Evolutionary conservation across 768 basidiomycete species (phyloP).

Genomic region (Lepiota brunneoincarnata): DNA sequence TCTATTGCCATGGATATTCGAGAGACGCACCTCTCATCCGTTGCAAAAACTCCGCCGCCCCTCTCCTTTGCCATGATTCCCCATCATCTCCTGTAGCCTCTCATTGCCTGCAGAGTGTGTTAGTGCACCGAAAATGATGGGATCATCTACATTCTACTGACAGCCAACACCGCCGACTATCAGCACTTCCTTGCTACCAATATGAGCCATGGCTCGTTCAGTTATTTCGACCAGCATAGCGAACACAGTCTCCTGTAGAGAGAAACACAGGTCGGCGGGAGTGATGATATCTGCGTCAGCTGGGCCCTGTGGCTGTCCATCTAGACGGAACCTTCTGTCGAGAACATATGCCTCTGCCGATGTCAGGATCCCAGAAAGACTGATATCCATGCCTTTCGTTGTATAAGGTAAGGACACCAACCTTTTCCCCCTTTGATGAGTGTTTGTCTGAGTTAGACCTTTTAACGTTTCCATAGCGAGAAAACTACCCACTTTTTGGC

Average conservation of each 20-base stretch:
- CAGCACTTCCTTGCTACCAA: slow-evolving; percentile 91
- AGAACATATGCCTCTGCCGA: slow-evolving; percentile 83
- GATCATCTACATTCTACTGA: slow-evolving; percentile 39
- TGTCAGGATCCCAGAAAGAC: slow-evolving; percentile 91
- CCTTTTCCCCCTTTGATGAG: slow-evolving; percentile 65
- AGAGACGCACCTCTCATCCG: slow-evolving; percentile 78
- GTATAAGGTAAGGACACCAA: slow-evolving; percentile 87
- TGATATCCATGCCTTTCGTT: slow-evolving; percentile 98
- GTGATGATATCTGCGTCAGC: slow-evolving; percentile 75
- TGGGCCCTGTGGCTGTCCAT: slow-evolving; percentile 32
- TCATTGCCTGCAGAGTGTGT: slow-evolving; percentile 65
- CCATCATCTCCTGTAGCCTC: slow-evolving; percentile 98
- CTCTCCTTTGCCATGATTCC: slow-evolving; percentile 92
- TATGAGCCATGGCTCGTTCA: slow-evolving; percentile 98
- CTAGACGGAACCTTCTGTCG: slow-evolving; percentile 78
- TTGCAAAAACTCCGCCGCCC: slow-evolving; percentile 87
- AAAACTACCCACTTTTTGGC: slow-evolving; percentile 71
- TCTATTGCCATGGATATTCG: neutral
- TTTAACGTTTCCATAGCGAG: slow-evolving; percentile 12
- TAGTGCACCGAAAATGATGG: neutral
- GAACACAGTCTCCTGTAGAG: slow-evolving; percentile 94
- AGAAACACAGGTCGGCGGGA: slow-evolving; percentile 95
- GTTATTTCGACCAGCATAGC: slow-evolving; percentile 99
- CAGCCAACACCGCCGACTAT: slow-evolving; percentile 99
- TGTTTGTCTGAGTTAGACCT: neutral